Evolutionary conservation across 345 rosid species (phyloP).

Genomic region (Pistacia vera): DNA sequence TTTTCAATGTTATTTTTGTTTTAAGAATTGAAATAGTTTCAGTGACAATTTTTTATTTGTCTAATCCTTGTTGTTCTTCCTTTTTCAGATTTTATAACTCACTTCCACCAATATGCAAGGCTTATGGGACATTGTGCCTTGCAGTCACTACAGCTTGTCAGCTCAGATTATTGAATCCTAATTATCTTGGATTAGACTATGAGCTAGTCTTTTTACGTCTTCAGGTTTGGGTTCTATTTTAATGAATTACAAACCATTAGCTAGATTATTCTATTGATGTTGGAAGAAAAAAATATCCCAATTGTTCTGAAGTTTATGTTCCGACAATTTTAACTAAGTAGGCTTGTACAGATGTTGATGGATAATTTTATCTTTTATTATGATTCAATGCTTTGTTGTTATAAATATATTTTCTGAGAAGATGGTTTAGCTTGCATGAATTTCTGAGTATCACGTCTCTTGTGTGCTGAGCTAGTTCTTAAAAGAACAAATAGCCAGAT

Average conservation of each 20-base stretch:
- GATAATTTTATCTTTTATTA: neutral
- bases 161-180: conserved; percentile 42
- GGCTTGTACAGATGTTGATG: neutral
- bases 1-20: neutral
- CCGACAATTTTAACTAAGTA: neutral
- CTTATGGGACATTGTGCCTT: conserved; percentile 83
- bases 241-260: neutral
- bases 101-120: conserved; percentile 89
- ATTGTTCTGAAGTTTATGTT: neutral
- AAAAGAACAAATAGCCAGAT: neutral
- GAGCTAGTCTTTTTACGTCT: conserved; percentile 47
- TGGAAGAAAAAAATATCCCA: neutral
- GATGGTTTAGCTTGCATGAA: neutral
- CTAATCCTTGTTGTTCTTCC: neutral
- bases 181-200: conserved; percentile 45
- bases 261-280: neutral
- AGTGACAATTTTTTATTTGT: neutral
- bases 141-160: conserved; percentile 48
- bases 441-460: neutral
- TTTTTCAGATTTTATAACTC: conserved; percentile 77
- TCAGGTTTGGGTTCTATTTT: conserved; percentile 47
- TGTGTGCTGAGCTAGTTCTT: neutral
- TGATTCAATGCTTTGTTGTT: neutral
- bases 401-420: neutral
- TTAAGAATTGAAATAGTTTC: neutral